Evolutionary conservation across 306 rosid genomes (phyloP).

Genomic region (Vachellia collinsii): DNA sequence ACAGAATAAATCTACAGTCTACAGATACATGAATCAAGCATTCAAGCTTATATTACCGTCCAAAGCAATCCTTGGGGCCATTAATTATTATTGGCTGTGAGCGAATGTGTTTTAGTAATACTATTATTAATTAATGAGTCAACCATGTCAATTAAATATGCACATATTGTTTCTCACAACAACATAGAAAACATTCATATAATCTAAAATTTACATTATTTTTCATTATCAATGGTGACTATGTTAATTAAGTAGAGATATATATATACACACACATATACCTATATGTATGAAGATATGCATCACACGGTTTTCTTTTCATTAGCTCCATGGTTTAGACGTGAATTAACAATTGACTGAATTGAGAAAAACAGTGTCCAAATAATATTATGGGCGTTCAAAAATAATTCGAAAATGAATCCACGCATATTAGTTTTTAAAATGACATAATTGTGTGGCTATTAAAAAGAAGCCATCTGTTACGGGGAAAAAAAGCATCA

Average conservation of each 20-base stretch:
- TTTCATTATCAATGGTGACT: neutral
- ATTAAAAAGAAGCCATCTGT: no score
- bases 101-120: neutral
- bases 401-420: neutral
- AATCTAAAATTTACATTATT: neutral
- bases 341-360: neutral
- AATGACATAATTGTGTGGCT: neutral
- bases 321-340: neutral
- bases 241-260: neutral
- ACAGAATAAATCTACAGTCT: neutral
- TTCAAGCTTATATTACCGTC: neutral
- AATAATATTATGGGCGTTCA: neutral
- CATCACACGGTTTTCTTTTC: neutral
- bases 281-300: neutral
- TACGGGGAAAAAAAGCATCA: neutral
- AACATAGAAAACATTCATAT: no score
- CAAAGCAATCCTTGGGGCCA: neutral
- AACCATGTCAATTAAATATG: neutral
- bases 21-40: neutral
- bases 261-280: no score
- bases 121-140: neutral
- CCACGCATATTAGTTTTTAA: neutral
- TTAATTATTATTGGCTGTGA: neutral
- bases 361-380: neutral
- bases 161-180: no score